Percentiles rank a stretch among this genome's conserved stretches.
phyloP scores from a whole-genome alignment of 2,329 filamentous ascomycete species.

The Rachicladosporium sp. region DNA sequence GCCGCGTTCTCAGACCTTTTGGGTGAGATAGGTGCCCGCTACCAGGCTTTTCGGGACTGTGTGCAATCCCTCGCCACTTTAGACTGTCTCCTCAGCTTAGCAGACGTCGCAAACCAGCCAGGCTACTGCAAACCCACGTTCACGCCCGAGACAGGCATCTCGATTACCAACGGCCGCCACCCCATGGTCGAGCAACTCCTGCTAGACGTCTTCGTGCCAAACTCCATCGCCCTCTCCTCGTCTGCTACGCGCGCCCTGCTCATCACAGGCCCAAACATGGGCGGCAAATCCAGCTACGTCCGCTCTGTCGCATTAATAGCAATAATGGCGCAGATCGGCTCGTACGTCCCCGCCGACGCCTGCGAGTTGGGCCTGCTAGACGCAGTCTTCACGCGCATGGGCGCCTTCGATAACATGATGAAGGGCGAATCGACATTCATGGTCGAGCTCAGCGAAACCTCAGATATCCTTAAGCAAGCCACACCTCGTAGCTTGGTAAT shows the following conservation, averaged over 20 bases:
- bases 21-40: constrained; percentile 62
- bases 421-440: constrained; percentile 93
- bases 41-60: constrained; percentile 79
- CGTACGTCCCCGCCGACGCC: constrained; percentile 72
- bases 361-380: constrained; percentile 72
- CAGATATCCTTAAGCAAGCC: constrained; percentile 78
- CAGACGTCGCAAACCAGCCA: constrained; percentile 70
- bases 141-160: constrained; percentile 53
- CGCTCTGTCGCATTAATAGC: constrained; percentile 81
- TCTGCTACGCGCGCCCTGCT: constrained; percentile 63
- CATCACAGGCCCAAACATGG: constrained; percentile 97
- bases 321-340: constrained; percentile 90
- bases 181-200: constrained; percentile 92
- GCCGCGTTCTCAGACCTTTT: constrained; percentile 64
- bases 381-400: constrained; percentile 90
- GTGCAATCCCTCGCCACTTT: constrained; percentile 75
- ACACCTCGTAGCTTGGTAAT: constrained; percentile 77
- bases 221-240: constrained; percentile 58
- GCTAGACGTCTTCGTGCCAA: constrained; percentile 79
- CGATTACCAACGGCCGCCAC: constrained; percentile 66
- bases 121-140: constrained; percentile 74
- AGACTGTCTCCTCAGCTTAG: constrained; percentile 80
- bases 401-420: constrained; percentile 91
- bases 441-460: constrained; percentile 91
- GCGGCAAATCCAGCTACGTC: constrained; percentile 95